A percentile compares a stretch with the other conserved stretches of the same genome.
phyloP scores from a whole-genome alignment of 495 filamentous ascomycete species.

The Hyaloscypha variabilis region DNA sequence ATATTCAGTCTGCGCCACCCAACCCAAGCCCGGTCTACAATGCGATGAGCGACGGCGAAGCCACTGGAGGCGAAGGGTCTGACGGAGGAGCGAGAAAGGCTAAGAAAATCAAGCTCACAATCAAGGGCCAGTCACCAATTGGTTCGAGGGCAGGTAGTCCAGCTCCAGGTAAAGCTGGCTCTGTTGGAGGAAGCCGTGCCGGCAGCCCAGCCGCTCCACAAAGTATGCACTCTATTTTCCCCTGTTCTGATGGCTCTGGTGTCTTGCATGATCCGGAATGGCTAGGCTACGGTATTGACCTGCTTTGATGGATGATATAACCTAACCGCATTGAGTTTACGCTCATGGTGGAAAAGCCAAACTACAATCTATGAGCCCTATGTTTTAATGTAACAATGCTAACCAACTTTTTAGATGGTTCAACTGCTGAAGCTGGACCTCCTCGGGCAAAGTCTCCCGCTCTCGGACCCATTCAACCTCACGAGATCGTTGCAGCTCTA shows the following conservation, averaged over 20 bases:
- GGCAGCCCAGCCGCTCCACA: slow-evolving; percentile 49
- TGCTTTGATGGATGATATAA: not conserved
- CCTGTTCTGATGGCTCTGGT: not conserved
- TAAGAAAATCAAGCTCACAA: slow-evolving; percentile 60
- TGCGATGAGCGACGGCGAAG: slow-evolving; percentile 81
- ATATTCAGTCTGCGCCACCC: slow-evolving; percentile 38
- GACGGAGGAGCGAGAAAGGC: slow-evolving; percentile 69
- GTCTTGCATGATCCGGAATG: not conserved
- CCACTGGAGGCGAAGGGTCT: slow-evolving; percentile 73
- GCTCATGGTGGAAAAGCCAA: not conserved
- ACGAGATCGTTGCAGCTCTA: slow-evolving; percentile 72
- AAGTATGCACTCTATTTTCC: slow-evolving; percentile 21
- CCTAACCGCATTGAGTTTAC: not conserved
- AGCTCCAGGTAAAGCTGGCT: slow-evolving; percentile 26
- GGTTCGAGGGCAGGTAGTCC: slow-evolving; percentile 47
- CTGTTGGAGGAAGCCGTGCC: slow-evolving; percentile 49
- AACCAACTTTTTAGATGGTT: not conserved
- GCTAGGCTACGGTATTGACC: not conserved
- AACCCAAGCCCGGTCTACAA: slow-evolving; percentile 42
- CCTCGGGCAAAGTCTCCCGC: slow-evolving; percentile 1
- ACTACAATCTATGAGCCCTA: not conserved
- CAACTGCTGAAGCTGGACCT: not conserved
- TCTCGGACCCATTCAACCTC: slow-evolving; percentile 55
- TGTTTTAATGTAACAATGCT: not conserved
- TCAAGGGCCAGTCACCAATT: slow-evolving; percentile 29